Conservation (phyloP, 306 rosid species). For the Sphenostylis stenocarpa region DNA sequence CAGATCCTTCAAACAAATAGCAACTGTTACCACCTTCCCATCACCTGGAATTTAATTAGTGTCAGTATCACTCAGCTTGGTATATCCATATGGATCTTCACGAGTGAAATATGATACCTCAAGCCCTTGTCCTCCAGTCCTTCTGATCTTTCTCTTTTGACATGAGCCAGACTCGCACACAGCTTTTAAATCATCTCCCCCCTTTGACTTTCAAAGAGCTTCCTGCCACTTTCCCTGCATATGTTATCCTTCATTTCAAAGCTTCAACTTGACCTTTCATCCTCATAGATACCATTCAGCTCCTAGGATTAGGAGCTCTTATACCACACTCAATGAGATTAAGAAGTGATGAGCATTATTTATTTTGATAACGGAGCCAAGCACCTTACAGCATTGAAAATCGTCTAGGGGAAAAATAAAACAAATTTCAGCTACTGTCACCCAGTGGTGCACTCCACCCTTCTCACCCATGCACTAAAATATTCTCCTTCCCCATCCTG, state of each 20-base stretch:
- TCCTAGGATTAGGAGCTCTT: background rate
- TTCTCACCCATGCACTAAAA: background rate
- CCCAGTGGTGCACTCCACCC: background rate
- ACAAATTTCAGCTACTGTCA: background rate
- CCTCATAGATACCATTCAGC: background rate
- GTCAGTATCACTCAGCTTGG: background rate
- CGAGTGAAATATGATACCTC: background rate
- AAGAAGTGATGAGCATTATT: background rate
- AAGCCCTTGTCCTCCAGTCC: background rate
- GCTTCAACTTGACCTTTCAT: background rate
- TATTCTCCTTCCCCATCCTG: background rate
- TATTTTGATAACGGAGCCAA: background rate
- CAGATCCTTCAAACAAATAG: background rate
- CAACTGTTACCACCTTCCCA: background rate
- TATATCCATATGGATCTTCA: background rate
- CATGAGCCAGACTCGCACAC: background rate
- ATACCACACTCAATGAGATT: background rate
- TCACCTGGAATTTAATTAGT: background rate
- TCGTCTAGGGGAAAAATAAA: background rate
- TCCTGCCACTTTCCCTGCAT: background rate
- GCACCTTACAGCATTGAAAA: background rate
- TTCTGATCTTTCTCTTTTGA: background rate
- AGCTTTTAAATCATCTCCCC: background rate
- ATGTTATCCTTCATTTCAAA: background rate
- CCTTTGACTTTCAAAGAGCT: background rate